These are phyloP conservation scores for Tetradesmus obliquus DNA, from an alignment of 139 green algal species.

Conservation along the genomic window DNA sequence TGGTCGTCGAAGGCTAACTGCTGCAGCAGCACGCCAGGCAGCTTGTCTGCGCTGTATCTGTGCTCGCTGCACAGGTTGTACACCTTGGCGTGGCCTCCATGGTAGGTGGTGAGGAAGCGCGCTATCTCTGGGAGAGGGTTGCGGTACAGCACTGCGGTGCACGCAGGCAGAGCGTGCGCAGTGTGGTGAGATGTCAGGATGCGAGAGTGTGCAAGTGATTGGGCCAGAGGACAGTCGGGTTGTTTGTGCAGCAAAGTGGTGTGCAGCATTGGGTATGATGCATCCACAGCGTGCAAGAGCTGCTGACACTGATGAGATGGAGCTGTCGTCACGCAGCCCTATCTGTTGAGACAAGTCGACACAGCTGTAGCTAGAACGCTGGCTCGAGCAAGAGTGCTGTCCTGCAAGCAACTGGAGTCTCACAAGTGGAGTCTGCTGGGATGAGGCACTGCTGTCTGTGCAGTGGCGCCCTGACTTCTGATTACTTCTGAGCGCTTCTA, in stretches of 20 bases:
- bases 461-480: no score
- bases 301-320: no score
- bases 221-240: not conserved
- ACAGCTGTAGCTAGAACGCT: no score
- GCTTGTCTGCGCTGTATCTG: constrained; percentile 52
- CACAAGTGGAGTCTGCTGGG: no score
- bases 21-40: constrained; percentile 59
- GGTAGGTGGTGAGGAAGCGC: constrained; percentile 59
- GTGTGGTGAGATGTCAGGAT: not conserved
- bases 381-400: not conserved
- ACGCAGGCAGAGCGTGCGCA: not conserved
- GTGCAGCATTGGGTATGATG: not conserved
- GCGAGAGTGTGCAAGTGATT: not conserved
- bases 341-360: no score
- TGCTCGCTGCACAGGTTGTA: constrained; percentile 83
- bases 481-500: no score
- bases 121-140: constrained; percentile 66
- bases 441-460: no score
- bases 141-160: constrained; percentile 64
- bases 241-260: not conserved
- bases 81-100: constrained; percentile 61
- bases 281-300: not conserved
- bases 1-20: constrained; percentile 77
- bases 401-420: not conserved
- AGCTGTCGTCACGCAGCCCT: no score